Conservation (phyloP, 768 basidiomycete genomes). For the Pisolithus sp. region DNA sequence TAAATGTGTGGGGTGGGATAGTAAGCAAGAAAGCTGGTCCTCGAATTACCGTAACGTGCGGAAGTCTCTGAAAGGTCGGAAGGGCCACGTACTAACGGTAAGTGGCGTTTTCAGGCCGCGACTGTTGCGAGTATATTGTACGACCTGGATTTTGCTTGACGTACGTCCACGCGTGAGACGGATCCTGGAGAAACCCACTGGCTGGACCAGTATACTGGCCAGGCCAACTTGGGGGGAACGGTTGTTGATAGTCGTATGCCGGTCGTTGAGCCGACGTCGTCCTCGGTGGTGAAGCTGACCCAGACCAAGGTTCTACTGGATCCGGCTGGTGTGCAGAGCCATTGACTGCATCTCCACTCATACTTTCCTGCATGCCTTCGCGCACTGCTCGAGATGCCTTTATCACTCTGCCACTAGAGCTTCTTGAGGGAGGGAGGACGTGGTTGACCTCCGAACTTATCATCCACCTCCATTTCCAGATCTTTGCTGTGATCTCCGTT, state of each 20-base stretch:
- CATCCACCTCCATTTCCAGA: slow-evolving; percentile 15
- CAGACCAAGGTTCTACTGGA: slow-evolving; percentile 20
- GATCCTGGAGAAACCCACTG: slow-evolving; percentile 43
- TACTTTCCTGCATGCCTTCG: slow-evolving; percentile 23
- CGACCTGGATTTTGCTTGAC: slow-evolving; percentile 47
- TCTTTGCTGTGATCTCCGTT: slow-evolving; percentile 19
- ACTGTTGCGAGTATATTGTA: slow-evolving; percentile 55
- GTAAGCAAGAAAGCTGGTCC: not conserved
- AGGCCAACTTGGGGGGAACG: slow-evolving; percentile 25
- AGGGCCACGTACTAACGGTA: slow-evolving; percentile 16
- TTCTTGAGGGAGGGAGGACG: slow-evolving; percentile 20
- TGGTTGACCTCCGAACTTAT: slow-evolving; percentile 9
- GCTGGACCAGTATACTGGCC: slow-evolving; percentile 43
- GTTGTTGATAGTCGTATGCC: slow-evolving; percentile 16
- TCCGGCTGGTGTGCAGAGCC: slow-evolving; percentile 15
- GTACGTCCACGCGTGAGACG: slow-evolving; percentile 31
- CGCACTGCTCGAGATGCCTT: slow-evolving; percentile 24
- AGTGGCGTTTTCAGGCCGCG: slow-evolving; percentile 30
- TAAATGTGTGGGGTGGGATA: not conserved
- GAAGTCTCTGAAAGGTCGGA: not conserved
- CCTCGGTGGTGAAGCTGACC: slow-evolving; percentile 20
- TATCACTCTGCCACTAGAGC: slow-evolving; percentile 24
- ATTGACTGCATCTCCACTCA: slow-evolving; percentile 14
- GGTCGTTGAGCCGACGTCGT: slow-evolving; percentile 7
- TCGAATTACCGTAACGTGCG: not conserved